Evolutionary conservation across 106 monocot species (phyloP).

Genomic region (Triglochin maritima): DNA sequence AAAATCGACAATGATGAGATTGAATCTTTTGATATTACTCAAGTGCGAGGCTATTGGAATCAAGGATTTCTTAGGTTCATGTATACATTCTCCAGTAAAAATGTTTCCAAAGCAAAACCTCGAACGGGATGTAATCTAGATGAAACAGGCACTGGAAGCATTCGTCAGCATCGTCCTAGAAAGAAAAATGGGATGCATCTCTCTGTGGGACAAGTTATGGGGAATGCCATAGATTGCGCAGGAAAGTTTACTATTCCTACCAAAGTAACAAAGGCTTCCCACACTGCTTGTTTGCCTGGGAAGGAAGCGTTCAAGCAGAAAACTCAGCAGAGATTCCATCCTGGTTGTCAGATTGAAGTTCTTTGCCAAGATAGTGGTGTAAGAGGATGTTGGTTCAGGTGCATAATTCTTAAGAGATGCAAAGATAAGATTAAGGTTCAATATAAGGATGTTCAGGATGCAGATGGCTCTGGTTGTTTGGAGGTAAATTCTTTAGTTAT

Average conservation of each 20-base stretch:
- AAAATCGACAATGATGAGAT: slow-evolving; percentile 53
- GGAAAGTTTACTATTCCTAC: slow-evolving; percentile 1
- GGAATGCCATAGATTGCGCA: slow-evolving; percentile 3
- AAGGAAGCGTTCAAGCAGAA: slow-evolving; percentile 23
- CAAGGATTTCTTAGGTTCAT: slow-evolving; percentile 55
- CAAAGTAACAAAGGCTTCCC: slow-evolving; percentile 2
- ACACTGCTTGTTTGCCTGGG: slow-evolving; percentile 6
- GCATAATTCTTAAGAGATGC: slow-evolving; percentile 44
- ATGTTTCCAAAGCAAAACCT: slow-evolving; percentile 27
- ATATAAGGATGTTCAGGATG: slow-evolving; percentile 68
- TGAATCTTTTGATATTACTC: slow-evolving; percentile 62
- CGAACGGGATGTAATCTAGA: slow-evolving; percentile 8
- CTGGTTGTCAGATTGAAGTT: slow-evolving; percentile 57
- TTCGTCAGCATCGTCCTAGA: slow-evolving; percentile 3
- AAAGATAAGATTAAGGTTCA: slow-evolving; percentile 61
- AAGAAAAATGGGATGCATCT: slow-evolving; percentile 5
- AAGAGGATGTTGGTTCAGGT: slow-evolving; percentile 87
- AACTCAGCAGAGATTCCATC: slow-evolving; percentile 16
- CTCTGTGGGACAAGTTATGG: not conserved
- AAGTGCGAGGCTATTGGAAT: slow-evolving; percentile 67
- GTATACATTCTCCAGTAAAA: slow-evolving; percentile 24
- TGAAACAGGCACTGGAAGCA: not conserved
- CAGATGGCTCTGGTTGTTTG: slow-evolving; percentile 47
- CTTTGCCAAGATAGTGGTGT: slow-evolving; percentile 86
- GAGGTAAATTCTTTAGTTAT: slow-evolving; percentile 34